These are phyloP conservation scores for sunflower (Helianthus annuus) DNA, from an alignment of 129 eudicot genomes.

Conservation along the genomic window HanXRQr2.0-SUNRISE NC_035445.2:97398117-97398616, in stretches of 20 bases:
- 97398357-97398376: conserved; percentile 56
- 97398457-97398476: no score
- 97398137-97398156: not conserved
- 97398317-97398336: conserved; percentile 76
- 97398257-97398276: conserved; percentile 63
- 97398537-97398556: no score
- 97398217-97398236: conserved; percentile 76
- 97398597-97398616: no score
- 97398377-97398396: not conserved
- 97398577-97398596: no score
- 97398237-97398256: conserved; percentile 49
- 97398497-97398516: no score
- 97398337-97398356: conserved; percentile 63
- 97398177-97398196: not conserved
- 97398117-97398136: conserved; percentile 31
- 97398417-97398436: no score
- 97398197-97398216: conserved; percentile 63
- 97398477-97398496: no score
- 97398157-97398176: not conserved
- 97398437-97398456: no score
- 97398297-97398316: conserved; percentile 45
- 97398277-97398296: conserved; percentile 73
- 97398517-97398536: no score
- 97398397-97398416: no score
- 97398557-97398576: no score